Evolutionary conservation across 164 flowering plant species (phyloP).

Genomic region (Stephania japonica): DNA sequence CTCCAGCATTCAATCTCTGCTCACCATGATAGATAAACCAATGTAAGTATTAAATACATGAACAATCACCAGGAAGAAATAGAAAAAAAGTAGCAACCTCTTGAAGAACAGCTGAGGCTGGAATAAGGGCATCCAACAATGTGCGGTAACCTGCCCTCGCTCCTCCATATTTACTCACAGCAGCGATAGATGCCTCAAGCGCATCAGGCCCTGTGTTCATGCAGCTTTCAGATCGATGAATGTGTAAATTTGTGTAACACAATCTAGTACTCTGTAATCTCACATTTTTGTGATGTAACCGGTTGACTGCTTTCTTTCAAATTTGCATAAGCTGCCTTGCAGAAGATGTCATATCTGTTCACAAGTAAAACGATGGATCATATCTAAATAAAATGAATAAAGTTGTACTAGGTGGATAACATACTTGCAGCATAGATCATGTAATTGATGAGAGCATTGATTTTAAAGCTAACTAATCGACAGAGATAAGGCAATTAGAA

Average conservation of each 20-base stretch:
- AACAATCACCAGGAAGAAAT: background rate
- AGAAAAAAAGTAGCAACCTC: constrained; percentile 37
- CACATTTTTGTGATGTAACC: constrained; percentile 59
- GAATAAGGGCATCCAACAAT: constrained; percentile 89
- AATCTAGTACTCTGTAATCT: constrained; percentile 26
- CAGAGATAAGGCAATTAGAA: constrained; percentile 1
- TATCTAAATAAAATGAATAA: background rate
- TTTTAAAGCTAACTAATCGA: constrained; percentile 5
- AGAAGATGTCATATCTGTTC: constrained; percentile 72
- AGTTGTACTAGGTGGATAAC: background rate
- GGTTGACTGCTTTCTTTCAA: constrained; percentile 38
- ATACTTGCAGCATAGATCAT: background rate
- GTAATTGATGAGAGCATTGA: background rate
- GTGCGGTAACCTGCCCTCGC: constrained; percentile 88
- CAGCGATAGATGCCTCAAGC: constrained; percentile 73
- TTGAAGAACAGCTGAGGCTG: constrained; percentile 63
- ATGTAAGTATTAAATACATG: background rate
- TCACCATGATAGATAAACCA: constrained; percentile 2
- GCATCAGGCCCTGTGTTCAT: constrained; percentile 79
- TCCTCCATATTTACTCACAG: constrained; percentile 92
- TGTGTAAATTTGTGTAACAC: background rate
- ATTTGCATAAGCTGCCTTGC: constrained; percentile 74
- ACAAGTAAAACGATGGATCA: constrained; percentile 1
- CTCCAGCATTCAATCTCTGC: constrained; percentile 72
- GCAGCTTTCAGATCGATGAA: background rate